Conservation (phyloP, 2,329 filamentous ascomycete genomes). For the Emergomyces pasteurianus region DNA sequence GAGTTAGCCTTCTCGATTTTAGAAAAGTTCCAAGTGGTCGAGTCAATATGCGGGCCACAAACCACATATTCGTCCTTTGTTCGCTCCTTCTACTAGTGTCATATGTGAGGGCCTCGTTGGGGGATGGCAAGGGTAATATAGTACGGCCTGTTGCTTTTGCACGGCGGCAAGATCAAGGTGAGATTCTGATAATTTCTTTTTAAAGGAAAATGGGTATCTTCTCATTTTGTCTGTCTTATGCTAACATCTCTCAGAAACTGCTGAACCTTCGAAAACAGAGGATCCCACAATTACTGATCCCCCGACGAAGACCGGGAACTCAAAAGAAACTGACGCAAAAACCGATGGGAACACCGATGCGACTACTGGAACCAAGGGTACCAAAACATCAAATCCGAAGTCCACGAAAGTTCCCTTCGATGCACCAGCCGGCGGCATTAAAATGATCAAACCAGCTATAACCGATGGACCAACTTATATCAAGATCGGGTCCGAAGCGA, state of each 20-base stretch:
- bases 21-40: background rate
- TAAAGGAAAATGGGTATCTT: background rate
- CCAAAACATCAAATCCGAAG: constrained; percentile 15
- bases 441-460: constrained; percentile 47
- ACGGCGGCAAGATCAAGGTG: constrained; percentile 16
- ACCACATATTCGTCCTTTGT: constrained; percentile 21
- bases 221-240: background rate
- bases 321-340: constrained; percentile 7
- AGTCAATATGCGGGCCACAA: constrained; percentile 23
- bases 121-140: constrained; percentile 11
- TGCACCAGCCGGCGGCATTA: constrained; percentile 46
- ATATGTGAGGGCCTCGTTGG: constrained; percentile 21
- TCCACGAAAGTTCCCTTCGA: constrained; percentile 37
- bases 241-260: constrained; percentile 4
- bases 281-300: constrained; percentile 11
- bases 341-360: constrained; percentile 11
- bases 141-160: constrained; percentile 11
- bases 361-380: constrained; percentile 7
- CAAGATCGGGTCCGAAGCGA: constrained; percentile 50
- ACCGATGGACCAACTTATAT: constrained; percentile 44
- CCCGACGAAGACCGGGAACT: constrained; percentile 11
- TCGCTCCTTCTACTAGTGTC: constrained; percentile 22
- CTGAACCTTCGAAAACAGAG: constrained; percentile 12
- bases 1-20: constrained; percentile 1
- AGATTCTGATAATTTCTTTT: constrained; percentile 3